A percentile compares a stretch with the other conserved stretches of the same genome.
Conservation (phyloP, 192 early-diverging fungal genomes). For the Backusella parvicylindrica region DNA sequence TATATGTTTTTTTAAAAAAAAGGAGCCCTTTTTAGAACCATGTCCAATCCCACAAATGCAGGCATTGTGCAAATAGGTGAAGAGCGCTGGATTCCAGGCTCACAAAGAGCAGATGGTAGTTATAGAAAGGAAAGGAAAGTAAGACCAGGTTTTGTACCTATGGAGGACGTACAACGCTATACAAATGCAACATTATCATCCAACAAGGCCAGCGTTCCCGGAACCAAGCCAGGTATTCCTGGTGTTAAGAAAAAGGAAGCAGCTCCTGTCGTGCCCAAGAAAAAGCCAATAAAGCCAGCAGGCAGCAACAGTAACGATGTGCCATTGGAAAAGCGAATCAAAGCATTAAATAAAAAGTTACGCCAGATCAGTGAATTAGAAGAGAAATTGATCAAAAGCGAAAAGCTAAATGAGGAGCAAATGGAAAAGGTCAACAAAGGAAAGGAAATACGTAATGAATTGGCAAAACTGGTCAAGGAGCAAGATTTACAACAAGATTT, state of each 20-base stretch:
- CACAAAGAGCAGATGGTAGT: slow-evolving; percentile 65
- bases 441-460: slow-evolving; percentile 41
- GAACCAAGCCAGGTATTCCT: slow-evolving; percentile 8
- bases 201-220: slow-evolving; percentile 12
- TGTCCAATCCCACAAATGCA: slow-evolving; percentile 4
- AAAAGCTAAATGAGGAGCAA: slow-evolving; percentile 53
- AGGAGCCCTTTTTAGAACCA: background rate
- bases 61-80: slow-evolving; percentile 36
- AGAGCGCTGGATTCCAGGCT: slow-evolving; percentile 58
- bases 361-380: slow-evolving; percentile 62
- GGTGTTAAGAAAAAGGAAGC: slow-evolving; percentile 2
- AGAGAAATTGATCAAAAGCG: slow-evolving; percentile 46
- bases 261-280: slow-evolving; percentile 9
- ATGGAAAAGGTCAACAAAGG: slow-evolving; percentile 57
- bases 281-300: background rate
- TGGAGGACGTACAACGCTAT: slow-evolving; percentile 62
- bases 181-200: slow-evolving; percentile 48
- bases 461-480: slow-evolving; percentile 11
- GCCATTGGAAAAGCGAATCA: slow-evolving; percentile 47
- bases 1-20: background rate
- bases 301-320: background rate
- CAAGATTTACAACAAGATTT: background rate
- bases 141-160: slow-evolving; percentile 64
- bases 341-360: slow-evolving; percentile 66
- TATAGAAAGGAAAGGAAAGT: slow-evolving; percentile 66